Conservation (phyloP, 306 rosid species). For the Arachis hypogaea region DNA sequence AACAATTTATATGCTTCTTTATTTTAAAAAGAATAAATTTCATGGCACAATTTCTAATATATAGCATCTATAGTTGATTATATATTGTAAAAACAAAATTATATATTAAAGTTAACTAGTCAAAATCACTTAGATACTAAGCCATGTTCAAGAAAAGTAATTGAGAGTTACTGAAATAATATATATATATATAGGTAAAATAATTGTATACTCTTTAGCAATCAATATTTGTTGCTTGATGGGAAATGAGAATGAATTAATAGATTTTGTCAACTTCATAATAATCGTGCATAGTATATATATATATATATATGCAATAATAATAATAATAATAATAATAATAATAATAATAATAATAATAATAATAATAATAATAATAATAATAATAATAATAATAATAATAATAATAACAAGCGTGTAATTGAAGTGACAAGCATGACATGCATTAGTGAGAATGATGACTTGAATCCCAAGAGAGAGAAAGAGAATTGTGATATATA, state of each 20-base stretch:
- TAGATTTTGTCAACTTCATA: slow-evolving; percentile 14
- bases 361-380: no score
- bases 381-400: background rate
- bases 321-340: background rate
- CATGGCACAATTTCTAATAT: no score
- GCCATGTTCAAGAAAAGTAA: slow-evolving; percentile 25
- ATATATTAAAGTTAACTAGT: slow-evolving; percentile 4
- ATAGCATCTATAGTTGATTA: no score
- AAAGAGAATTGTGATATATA: background rate
- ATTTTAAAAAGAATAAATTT: no score
- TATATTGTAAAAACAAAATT: background rate
- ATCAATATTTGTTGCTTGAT: slow-evolving; percentile 32
- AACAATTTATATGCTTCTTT: no score
- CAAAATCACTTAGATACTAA: slow-evolving; percentile 28
- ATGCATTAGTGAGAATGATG: background rate
- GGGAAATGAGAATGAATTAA: slow-evolving; percentile 13
- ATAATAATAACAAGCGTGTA: background rate
- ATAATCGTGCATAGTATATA: background rate
- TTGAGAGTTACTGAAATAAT: background rate
- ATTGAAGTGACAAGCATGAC: background rate
- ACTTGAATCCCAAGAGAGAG: background rate
- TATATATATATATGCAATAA: background rate
- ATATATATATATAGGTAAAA: background rate
- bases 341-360: no score
- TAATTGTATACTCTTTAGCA: background rate